These are phyloP conservation scores for Zalerion maritima DNA, from an alignment of 495 filamentous ascomycete species.

Conservation along the genomic window DNA sequence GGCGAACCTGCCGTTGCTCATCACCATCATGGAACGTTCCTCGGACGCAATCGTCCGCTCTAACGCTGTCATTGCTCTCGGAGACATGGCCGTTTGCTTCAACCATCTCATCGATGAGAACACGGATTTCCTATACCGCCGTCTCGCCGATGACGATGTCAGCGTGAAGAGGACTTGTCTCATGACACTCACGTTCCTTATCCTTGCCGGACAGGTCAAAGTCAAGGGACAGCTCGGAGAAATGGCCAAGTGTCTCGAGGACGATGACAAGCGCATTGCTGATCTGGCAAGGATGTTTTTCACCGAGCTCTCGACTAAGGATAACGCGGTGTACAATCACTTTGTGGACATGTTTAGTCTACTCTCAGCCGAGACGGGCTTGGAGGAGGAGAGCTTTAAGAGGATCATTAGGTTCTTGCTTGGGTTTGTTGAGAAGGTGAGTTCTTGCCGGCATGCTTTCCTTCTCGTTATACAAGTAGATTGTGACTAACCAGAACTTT, in stretches of 20 bases:
- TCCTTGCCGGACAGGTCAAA: slow-evolving; percentile 95
- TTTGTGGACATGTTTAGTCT: slow-evolving; percentile 98
- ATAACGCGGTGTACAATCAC: slow-evolving; percentile 98
- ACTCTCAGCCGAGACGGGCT: slow-evolving; percentile 61
- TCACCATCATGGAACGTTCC: slow-evolving; percentile 94
- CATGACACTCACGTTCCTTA: slow-evolving; percentile 97
- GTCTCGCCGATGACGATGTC: slow-evolving; percentile 73
- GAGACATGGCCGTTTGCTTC: slow-evolving; percentile 99
- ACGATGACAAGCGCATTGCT: slow-evolving; percentile 80
- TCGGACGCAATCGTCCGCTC: slow-evolving; percentile 77
- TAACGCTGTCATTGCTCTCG: slow-evolving; percentile 92
- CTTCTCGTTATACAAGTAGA: neutral
- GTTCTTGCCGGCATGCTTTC: slow-evolving; percentile 5
- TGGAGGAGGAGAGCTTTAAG: slow-evolving; percentile 72
- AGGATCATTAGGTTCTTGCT: slow-evolving; percentile 85
- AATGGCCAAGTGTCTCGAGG: slow-evolving; percentile 98
- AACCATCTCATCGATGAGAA: slow-evolving; percentile 99
- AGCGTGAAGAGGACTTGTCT: slow-evolving; percentile 95
- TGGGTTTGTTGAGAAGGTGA: slow-evolving; percentile 93
- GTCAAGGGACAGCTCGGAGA: slow-evolving; percentile 99
- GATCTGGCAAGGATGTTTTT: slow-evolving; percentile 98
- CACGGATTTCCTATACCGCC: slow-evolving; percentile 91
- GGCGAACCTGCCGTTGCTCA: slow-evolving; percentile 78
- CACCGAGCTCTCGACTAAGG: slow-evolving; percentile 88
- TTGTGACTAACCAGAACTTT: neutral